Conservation (phyloP, 1,284 basidiomycete genomes). For the Anthracocystis setariae region DNA sequence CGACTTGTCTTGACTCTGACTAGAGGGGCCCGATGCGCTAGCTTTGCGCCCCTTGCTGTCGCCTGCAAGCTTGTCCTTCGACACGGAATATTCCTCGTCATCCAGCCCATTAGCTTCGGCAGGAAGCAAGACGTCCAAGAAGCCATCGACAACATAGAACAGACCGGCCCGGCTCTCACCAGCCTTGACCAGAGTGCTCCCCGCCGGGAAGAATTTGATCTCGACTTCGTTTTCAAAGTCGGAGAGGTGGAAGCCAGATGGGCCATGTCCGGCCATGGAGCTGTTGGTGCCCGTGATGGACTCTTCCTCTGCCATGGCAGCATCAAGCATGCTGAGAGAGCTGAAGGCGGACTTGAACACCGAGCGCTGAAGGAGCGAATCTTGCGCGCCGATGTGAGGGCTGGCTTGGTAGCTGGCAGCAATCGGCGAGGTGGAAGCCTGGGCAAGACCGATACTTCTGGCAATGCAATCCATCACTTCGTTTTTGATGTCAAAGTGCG, state of each 20-base stretch:
- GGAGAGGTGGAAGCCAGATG: conserved; percentile 57
- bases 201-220: conserved; percentile 89
- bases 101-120: conserved; percentile 66
- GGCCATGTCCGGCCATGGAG: conserved; percentile 45
- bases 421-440: conserved; percentile 71
- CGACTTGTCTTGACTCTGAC: neutral
- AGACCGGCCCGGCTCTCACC: conserved; percentile 90
- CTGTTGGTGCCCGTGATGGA: conserved; percentile 51
- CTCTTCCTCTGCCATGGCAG: conserved; percentile 65
- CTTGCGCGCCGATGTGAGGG: conserved; percentile 50
- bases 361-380: conserved; percentile 46
- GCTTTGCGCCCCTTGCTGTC: conserved; percentile 2
- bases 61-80: conserved; percentile 6
- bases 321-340: conserved; percentile 76
- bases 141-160: conserved; percentile 98
- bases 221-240: conserved; percentile 94
- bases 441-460: conserved; percentile 94
- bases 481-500: conserved; percentile 87
- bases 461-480: conserved; percentile 97
- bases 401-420: conserved; percentile 66
- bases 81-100: conserved; percentile 38
- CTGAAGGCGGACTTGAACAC: conserved; percentile 83
- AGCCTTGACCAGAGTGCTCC: conserved; percentile 84
- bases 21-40: neutral
- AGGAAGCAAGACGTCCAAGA: conserved; percentile 88